Evolutionary conservation across 805 yeast species (phyloP).

Genomic region (Kuraishia capsulata): DNA sequence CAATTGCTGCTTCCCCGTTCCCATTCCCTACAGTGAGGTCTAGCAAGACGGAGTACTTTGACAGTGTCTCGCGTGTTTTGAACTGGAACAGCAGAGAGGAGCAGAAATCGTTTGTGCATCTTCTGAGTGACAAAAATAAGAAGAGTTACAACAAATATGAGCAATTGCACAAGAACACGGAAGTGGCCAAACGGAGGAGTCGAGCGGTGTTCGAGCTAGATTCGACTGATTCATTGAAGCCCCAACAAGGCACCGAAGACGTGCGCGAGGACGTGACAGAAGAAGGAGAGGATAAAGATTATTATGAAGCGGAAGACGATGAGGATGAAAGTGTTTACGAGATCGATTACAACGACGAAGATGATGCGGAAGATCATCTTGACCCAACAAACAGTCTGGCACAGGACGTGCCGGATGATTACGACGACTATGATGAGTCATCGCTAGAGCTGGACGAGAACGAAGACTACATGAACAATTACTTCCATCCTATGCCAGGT

Average conservation of each 20-base stretch:
- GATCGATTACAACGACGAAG: constrained; percentile 21
- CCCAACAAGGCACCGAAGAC: not conserved
- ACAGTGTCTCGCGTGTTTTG: constrained; percentile 73
- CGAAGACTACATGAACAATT: constrained; percentile 41
- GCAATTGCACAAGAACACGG: not conserved
- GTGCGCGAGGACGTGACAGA: not conserved
- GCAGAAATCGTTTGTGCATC: constrained; percentile 70
- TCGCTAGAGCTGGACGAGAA: constrained; percentile 40
- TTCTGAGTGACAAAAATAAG: constrained; percentile 48
- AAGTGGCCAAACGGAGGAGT: not conserved
- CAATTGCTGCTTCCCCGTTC: constrained; percentile 76
- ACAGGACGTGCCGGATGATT: constrained; percentile 1
- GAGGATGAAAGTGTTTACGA: constrained; percentile 11
- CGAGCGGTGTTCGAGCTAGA: not conserved
- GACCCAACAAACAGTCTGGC: not conserved
- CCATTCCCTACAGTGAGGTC: constrained; percentile 91
- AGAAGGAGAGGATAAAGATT: not conserved
- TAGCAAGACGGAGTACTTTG: constrained; percentile 68
- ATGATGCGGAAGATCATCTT: not conserved
- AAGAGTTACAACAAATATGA: constrained; percentile 26
- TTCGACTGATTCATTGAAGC: not conserved
- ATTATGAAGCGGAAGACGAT: not conserved
- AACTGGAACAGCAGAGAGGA: constrained; percentile 92
- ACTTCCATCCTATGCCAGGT: constrained; percentile 37
- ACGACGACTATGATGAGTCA: constrained; percentile 17